Evolutionary conservation across 2,329 filamentous ascomycete genomes (phyloP).

Genomic region (Nemania sp.): DNA sequence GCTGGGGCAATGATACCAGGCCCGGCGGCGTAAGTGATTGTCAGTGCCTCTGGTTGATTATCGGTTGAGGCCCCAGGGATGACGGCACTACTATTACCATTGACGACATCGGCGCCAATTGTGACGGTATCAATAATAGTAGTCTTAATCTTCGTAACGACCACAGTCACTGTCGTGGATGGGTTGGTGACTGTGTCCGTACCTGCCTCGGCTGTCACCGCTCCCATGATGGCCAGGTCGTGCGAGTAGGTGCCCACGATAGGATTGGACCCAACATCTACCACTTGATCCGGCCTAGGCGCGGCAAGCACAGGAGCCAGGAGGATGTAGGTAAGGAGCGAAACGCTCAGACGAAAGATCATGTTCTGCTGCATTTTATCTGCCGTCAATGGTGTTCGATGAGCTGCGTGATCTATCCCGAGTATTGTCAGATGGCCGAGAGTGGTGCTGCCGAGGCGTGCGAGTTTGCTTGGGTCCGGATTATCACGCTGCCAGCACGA

Average conservation of each 20-base stretch:
- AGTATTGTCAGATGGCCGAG: neutral
- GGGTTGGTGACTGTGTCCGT: neutral
- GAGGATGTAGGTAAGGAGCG: slow-evolving; percentile 1
- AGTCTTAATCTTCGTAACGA: slow-evolving; percentile 14
- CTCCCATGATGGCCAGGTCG: neutral
- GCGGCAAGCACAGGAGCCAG: slow-evolving; percentile 7
- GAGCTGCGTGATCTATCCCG: neutral
- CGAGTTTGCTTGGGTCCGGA: neutral
- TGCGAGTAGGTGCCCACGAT: neutral
- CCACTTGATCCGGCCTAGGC: neutral
- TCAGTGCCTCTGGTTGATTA: neutral
- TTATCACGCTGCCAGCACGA: neutral
- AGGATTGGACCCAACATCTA: neutral
- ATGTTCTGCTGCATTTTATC: slow-evolving; percentile 13
- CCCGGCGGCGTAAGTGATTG: neutral
- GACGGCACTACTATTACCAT: neutral
- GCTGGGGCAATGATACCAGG: neutral
- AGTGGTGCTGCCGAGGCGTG: neutral
- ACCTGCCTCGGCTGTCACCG: neutral
- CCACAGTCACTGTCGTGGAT: neutral
- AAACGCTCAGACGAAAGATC: slow-evolving; percentile 3
- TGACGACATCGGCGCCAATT: neutral
- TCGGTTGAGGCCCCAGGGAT: neutral
- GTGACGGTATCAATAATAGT: slow-evolving; percentile 1
- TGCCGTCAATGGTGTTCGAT: neutral